Evolutionary conservation across 495 filamentous ascomycete genomes (phyloP).

Genomic region (Aspergillus carlsbadensis): DNA sequence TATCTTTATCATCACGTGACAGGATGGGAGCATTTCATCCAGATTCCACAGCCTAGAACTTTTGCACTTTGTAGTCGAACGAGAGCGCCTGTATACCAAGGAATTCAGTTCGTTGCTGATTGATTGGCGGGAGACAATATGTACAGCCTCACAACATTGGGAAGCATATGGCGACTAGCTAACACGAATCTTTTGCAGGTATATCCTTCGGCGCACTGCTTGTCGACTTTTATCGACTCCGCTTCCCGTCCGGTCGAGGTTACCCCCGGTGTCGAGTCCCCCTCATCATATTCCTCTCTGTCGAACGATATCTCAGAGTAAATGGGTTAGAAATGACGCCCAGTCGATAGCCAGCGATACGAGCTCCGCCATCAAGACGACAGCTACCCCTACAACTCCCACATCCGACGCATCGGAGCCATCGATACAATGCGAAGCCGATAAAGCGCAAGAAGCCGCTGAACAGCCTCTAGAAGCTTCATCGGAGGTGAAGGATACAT

Average conservation of each 20-base stretch:
- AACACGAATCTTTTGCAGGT: conserved; percentile 26
- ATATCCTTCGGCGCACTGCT: conserved; percentile 52
- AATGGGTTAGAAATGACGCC: conserved; percentile 36
- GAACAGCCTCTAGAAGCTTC: neutral
- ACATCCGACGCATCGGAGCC: neutral
- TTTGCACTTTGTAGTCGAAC: no score
- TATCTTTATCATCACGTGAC: conserved; percentile 2
- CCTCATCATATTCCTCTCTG: conserved; percentile 23
- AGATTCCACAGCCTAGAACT: no score
- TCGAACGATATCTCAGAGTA: conserved; percentile 32
- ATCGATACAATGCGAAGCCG: neutral
- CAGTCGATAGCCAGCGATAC: conserved; percentile 1
- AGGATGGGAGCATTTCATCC: no score
- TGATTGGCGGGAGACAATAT: neutral
- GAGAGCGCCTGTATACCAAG: neutral
- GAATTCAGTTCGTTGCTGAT: neutral
- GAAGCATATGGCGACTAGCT: neutral
- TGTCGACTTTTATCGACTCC: conserved; percentile 53
- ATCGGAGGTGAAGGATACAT: neutral
- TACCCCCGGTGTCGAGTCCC: conserved; percentile 33
- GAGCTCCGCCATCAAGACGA: neutral
- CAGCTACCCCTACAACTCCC: neutral
- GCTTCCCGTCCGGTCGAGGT: conserved; percentile 42
- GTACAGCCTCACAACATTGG: neutral
- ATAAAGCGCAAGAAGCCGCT: neutral